Evolutionary conservation across 2,329 filamentous ascomycete genomes (phyloP), one percentile per base, ranked within the genome.

Genomic region (Claviceps sp.): DNA sequence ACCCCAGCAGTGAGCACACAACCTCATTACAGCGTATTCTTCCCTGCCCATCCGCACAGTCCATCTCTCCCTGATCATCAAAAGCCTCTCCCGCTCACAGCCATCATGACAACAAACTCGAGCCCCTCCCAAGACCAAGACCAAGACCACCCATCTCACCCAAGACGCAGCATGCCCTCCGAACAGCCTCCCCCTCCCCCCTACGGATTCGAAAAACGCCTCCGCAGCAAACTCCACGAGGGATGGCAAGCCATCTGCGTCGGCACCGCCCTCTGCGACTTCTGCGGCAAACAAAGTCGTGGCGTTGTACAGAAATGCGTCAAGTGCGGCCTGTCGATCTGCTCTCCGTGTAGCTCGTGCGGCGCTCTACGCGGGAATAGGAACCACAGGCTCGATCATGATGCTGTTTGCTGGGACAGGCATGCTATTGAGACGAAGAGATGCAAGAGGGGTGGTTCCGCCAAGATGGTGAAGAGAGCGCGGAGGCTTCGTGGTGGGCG

Each of bases 191-290:
- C 20, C 13, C 7, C 8, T 11, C 2, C 20, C 13, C 7, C 8
- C 18, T 2, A 36, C 20, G 13, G n/a, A 16, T 41, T 18, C 36
- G 50, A 54, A 2, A 41, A 54, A 9, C 54, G 54, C 20, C 24
- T 48, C 13, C 54, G 52, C 22, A 42, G 54, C 14, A 34, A 26
- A 8, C 26, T 54, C 6, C 59, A 61, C 22, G 22, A 47, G 13
- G 57, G 58, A 48, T 62, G 61, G 61, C 51, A 56, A 22, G 48
- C 53, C 24, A 52, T 57, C 46, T 51, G 52, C 22, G 51, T 60
- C 8, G 52, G 59, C 42, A 63, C 60, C 36, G 59, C 61, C 34
- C 61, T 61, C 46, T 63, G 61, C 44, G 61, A 63, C 47, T 50
- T 59, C 45, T 63, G 61, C 48, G 52, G 57, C 37, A 54, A 34